Conservation (phyloP, 2,329 filamentous ascomycete genomes). For the Talaromyces sp. region DNA sequence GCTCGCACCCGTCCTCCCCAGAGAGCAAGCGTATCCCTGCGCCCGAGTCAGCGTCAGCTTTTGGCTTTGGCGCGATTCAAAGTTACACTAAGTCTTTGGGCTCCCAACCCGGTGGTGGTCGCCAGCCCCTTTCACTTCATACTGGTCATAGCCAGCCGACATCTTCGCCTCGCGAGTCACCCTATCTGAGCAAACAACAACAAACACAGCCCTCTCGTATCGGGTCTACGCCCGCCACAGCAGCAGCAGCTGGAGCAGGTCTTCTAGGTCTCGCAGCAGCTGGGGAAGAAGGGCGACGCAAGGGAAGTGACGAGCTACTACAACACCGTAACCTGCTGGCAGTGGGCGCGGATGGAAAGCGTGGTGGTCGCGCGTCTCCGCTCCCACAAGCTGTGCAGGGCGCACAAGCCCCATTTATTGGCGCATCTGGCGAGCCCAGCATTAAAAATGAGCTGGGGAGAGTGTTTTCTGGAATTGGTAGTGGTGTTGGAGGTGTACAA, state of each 20-base stretch:
- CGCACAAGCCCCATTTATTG: constrained; percentile 77
- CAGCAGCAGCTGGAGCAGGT: constrained; percentile 30
- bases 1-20: constrained; percentile 43
- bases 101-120: constrained; percentile 39
- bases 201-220: constrained; percentile 38
- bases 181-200: constrained; percentile 35
- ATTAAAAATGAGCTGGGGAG: constrained; percentile 95
- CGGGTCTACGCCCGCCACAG: constrained; percentile 31
- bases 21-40: constrained; percentile 40
- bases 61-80: constrained; percentile 45
- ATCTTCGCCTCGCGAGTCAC: constrained; percentile 37
- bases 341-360: constrained; percentile 72
- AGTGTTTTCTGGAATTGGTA: constrained; percentile 92
- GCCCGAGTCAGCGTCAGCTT: constrained; percentile 34
- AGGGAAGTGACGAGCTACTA: constrained; percentile 58
- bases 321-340: constrained; percentile 71
- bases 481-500: constrained; percentile 61
- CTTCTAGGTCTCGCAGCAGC: constrained; percentile 29
- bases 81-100: constrained; percentile 46
- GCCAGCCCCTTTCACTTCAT: constrained; percentile 37
- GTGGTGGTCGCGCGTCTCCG: constrained; percentile 81
- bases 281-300: constrained; percentile 45
- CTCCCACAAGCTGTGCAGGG: constrained; percentile 93
- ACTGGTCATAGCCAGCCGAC: constrained; percentile 38
- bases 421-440: constrained; percentile 78